Evolutionary conservation across 768 basidiomycete genomes (phyloP), one percentile per base, ranked within the genome.

Genomic region (Gyrodon lividus): DNA sequence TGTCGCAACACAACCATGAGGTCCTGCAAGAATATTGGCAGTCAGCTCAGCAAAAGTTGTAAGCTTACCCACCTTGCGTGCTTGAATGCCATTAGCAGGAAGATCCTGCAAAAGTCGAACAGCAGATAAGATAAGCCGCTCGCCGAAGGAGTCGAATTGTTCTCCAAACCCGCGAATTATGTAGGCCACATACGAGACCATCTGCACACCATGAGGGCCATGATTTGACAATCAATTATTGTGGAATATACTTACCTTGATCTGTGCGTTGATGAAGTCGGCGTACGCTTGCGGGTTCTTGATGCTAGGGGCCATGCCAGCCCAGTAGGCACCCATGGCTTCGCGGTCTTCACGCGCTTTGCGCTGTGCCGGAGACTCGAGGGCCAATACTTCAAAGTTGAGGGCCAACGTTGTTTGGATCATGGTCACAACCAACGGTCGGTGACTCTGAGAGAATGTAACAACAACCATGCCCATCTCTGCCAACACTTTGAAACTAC

Each of bases 401-500:
- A 89, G 78, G 9, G 81, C 75, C 33, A 92, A 78, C 6, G 87
- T 88, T 14, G 81, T 76, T 60, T 84, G 79, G 52, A 96, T 79
- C 14, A 83, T 76, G 2, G 84, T 74, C 13, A 78, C 72, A 45
- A 91, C 84, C 54, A 88, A 68, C 7, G 75, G 71, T 39, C 86
- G 80, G 58, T 91, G 87, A 34, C 82, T 80, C 69, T 98, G 96
- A 54, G 89, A 86, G 70, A 97, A 88, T 23, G 93, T 83, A 24
- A 94, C 89, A 65, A 96, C 84, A 12, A 92, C 85, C 75, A 95
- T 87, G 5, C 90, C 90, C 77, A 96, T 88, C 72, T 99, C 97
- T 13, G 90, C 86, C 10, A 98, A 74, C 9, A 97, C 89, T 70
- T 97, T 98, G 77, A 97, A 94, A 65, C 92, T 95, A 51, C 83